Evolutionary conservation across 176 grass and related monocot species (phyloP).

Genomic region (Microstegium vimineum): DNA sequence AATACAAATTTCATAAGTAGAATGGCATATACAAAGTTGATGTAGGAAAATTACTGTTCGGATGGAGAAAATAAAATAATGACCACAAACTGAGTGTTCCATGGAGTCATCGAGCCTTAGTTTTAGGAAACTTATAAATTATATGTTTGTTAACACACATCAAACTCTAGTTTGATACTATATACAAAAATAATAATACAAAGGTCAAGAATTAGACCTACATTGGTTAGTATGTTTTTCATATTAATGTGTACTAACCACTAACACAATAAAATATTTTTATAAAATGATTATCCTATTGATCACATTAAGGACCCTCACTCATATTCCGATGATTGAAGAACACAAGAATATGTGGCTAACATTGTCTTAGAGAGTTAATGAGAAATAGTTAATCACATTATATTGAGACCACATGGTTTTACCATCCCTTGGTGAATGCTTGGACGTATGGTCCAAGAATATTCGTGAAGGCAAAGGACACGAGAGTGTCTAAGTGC

Average conservation of each 20-base stretch:
- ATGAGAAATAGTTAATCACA: neutral
- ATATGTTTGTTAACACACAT: neutral
- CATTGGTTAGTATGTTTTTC: neutral
- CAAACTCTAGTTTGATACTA: neutral
- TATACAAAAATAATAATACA: neutral
- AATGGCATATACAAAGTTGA: neutral
- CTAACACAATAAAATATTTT: neutral
- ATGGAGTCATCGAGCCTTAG: neutral
- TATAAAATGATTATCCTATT: neutral
- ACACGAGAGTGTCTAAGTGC: neutral
- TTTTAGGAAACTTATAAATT: neutral
- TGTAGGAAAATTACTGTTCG: neutral
- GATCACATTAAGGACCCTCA: neutral
- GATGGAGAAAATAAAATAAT: neutral
- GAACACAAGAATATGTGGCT: neutral
- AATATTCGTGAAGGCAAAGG: neutral
- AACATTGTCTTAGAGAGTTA: neutral
- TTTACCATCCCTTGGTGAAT: neutral
- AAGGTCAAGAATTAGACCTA: neutral
- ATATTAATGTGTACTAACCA: neutral
- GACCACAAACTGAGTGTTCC: neutral
- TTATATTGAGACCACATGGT: too few relatives aligned
- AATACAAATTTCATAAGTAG: neutral
- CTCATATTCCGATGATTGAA: neutral
- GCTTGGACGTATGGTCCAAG: neutral